These are phyloP conservation scores for Agastache rugosa DNA, from an alignment of 257 asterid species.

Conservation along the genomic window DNA sequence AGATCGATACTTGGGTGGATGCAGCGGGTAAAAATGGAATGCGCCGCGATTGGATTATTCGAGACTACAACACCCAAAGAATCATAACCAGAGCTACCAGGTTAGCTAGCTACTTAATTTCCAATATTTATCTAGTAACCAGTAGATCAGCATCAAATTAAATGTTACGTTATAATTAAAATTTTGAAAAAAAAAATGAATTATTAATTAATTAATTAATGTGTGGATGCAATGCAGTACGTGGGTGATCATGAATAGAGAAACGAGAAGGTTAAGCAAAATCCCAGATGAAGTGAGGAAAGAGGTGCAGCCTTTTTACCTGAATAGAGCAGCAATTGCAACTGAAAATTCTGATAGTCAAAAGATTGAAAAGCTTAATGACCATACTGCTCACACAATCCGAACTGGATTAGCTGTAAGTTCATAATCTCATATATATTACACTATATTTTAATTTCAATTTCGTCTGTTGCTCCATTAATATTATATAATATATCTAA, in stretches of 20 bases:
- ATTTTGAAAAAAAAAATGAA: background rate
- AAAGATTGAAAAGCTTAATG: slow-evolving; percentile 69
- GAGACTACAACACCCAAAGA: slow-evolving; percentile 61
- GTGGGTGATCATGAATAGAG: slow-evolving; percentile 91
- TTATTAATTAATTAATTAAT: background rate
- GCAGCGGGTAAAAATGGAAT: slow-evolving; percentile 92
- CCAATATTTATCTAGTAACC: background rate
- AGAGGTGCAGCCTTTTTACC: slow-evolving; percentile 73
- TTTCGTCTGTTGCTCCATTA: no score
- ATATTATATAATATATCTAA: no score
- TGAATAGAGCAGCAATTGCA: slow-evolving; percentile 58
- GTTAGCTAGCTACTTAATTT: slow-evolving; percentile 18
- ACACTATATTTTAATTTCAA: no score
- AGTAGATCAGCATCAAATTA: no score
- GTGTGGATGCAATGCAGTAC: slow-evolving; percentile 49
- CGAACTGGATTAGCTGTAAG: slow-evolving; percentile 77
- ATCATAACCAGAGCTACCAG: slow-evolving; percentile 87
- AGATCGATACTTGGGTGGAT: slow-evolving; percentile 92
- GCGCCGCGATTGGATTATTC: slow-evolving; percentile 88
- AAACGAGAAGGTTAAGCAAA: slow-evolving; percentile 80
- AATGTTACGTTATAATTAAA: no score
- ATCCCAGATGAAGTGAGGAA: slow-evolving; percentile 78
- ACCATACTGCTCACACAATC: slow-evolving; percentile 60
- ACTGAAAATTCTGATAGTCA: slow-evolving; percentile 50
- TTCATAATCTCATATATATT: background rate